phyloP scores from a whole-genome alignment of 208 protist genomes.

The Phytomonas sp. region DNA sequence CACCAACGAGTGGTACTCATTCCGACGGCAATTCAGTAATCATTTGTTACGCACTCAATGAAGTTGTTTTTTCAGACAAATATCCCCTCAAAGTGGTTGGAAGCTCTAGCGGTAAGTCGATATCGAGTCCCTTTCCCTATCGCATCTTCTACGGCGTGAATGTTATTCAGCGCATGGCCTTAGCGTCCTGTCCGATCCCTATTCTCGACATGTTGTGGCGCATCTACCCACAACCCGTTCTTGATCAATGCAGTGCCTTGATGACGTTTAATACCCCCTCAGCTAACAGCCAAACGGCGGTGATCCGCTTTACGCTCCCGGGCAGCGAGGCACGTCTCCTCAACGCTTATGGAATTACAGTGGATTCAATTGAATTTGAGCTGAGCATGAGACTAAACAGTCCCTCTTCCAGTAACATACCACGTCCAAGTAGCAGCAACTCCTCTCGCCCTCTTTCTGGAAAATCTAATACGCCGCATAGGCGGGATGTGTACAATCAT shows the following conservation, averaged over 20 bases:
- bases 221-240: slow-evolving; percentile 33
- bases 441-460: too few species aligned
- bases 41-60: slow-evolving; percentile 66
- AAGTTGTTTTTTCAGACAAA: slow-evolving; percentile 47
- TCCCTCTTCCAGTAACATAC: too few species aligned
- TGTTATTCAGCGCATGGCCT: slow-evolving; percentile 47
- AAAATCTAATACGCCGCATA: not conserved
- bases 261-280: slow-evolving; percentile 13
- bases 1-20: too few species aligned
- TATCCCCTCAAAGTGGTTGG: slow-evolving; percentile 42
- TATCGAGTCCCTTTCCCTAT: slow-evolving; percentile 40
- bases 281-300: slow-evolving; percentile 12
- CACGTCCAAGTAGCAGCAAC: too few species aligned
- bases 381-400: slow-evolving; percentile 13
- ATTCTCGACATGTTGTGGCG: slow-evolving; percentile 40
- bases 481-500: not conserved
- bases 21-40: too few species aligned
- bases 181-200: slow-evolving; percentile 42
- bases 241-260: slow-evolving; percentile 20
- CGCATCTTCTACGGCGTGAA: slow-evolving; percentile 57
- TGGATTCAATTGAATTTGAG: slow-evolving; percentile 65
- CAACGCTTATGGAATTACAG: slow-evolving; percentile 26
- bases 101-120: slow-evolving; percentile 18
- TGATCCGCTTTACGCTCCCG: slow-evolving; percentile 60
- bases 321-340: slow-evolving; percentile 17